Evolutionary conservation across 2,329 filamentous ascomycete genomes (phyloP), one percentile per base, ranked within the genome.

Genomic region (Ceratocystis cacaofunesta): DNA sequence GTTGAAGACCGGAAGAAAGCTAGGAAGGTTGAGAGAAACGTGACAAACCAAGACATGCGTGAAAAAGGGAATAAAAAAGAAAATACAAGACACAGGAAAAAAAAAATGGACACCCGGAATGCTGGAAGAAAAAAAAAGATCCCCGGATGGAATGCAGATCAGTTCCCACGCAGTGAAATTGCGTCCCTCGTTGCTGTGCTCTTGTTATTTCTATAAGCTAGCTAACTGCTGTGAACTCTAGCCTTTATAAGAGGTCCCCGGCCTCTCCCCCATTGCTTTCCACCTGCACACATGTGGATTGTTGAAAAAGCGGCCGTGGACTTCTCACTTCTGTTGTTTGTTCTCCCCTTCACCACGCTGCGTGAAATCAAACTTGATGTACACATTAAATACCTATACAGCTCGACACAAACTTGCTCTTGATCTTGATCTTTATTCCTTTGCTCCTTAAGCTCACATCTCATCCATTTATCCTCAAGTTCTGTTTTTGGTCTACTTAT

Each of bases 121-220:
- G 22, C 22, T 62, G 64, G 64, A 65, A 15, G 30, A 36, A 25
- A 36, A n/a, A 58, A 58, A 58, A 58, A 22, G 15, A 28, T 30
- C 55, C 55, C 28, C 52, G n/a, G 28, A 36, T n/a, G 55, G 55
- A 58, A 58, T 58, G 55, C 55, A 58, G 55, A 58, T 58, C 55
- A 58, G 28, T 58, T 58, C 55, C 28, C 28, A 19, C 36, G 55
- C 55, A 58, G 15, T 58, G 55, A 58, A 58, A 58, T 58, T 58
- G 28, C 55, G 28, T n/a, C 55, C 32, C 55, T 58, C 28, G 55
- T 58, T 58, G 55, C 52, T 58, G 52, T 32, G 52, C 55, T 58
- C 17, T 30, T 22, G 55, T 58, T 58, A 30, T 25, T 12, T 58
- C 25, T 58, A 58, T 32, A 36, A 19, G n/a, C n/a, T 22, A 10